A percentile compares a stretch with the other conserved stretches of the same genome.
Conservation (phyloP, 2,329 filamentous ascomycete species). For the Thelonectria discophora region DNA sequence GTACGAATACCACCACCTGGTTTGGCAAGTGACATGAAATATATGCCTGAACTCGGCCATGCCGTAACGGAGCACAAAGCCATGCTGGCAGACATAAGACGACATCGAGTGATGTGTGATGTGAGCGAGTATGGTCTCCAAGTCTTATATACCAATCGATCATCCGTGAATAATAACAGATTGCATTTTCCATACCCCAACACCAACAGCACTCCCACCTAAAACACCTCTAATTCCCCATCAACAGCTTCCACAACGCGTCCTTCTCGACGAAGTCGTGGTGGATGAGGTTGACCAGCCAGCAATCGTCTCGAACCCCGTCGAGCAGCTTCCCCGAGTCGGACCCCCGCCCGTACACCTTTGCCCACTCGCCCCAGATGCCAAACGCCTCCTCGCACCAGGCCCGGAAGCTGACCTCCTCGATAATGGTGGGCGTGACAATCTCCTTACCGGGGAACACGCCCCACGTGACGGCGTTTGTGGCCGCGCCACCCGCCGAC, state of each 20-base stretch:
- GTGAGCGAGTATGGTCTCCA: neutral
- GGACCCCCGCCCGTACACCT: slow-evolving; percentile 81
- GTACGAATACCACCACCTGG: no score
- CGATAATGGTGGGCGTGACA: slow-evolving; percentile 94
- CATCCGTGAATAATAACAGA: slow-evolving; percentile 7
- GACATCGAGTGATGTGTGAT: no score
- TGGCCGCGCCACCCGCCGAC: slow-evolving; percentile 59
- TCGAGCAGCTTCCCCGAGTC: slow-evolving; percentile 77
- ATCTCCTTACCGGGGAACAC: slow-evolving; percentile 97
- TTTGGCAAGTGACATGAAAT: no score
- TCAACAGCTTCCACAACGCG: slow-evolving; percentile 76
- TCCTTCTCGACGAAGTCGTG: slow-evolving; percentile 78
- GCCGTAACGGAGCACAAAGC: no score
- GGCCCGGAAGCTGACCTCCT: slow-evolving; percentile 90
- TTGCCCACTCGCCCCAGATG: slow-evolving; percentile 94
- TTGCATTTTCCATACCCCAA: slow-evolving; percentile 45
- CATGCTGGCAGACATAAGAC: neutral
- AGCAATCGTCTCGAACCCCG: slow-evolving; percentile 72
- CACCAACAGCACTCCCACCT: slow-evolving; percentile 34
- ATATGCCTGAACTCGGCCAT: no score
- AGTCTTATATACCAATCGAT: neutral
- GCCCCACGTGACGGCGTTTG: slow-evolving; percentile 97
- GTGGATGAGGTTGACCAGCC: slow-evolving; percentile 92
- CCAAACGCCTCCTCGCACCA: slow-evolving; percentile 97
- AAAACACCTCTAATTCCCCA: slow-evolving; percentile 40